Evolutionary conservation across 768 basidiomycete species (phyloP).

Genomic region (Hygrophorus russula): DNA sequence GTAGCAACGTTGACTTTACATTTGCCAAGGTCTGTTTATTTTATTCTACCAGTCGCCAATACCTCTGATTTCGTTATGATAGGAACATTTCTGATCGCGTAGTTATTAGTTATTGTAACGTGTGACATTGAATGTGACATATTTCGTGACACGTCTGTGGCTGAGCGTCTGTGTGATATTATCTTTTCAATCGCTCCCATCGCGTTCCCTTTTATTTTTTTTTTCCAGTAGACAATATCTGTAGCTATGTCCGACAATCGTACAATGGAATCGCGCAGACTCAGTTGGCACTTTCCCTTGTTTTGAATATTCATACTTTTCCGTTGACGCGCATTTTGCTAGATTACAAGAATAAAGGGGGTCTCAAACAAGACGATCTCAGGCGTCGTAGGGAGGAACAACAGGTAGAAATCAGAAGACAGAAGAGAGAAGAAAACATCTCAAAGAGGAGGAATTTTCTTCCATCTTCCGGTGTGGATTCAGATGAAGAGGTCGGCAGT

Average conservation of each 20-base stretch:
- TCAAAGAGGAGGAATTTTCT: conserved; percentile 95
- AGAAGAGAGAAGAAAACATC: conserved; percentile 98
- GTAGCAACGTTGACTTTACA: conserved; percentile 52
- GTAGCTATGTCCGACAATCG: conserved; percentile 17
- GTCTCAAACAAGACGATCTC: conserved; percentile 85
- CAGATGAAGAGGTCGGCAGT: conserved; percentile 78
- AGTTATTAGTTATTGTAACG: no score
- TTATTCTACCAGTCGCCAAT: conserved; percentile 1
- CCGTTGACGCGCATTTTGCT: conserved; percentile 25
- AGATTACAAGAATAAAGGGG: conserved; percentile 91
- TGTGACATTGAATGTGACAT: background rate
- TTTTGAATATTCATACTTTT: conserved; percentile 19
- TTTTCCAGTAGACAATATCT: no score
- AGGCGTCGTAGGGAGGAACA: conserved; percentile 95
- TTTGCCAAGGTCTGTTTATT: conserved; percentile 57
- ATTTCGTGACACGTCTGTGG: no score
- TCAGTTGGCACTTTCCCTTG: conserved; percentile 35
- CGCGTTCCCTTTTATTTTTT: no score
- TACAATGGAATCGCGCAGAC: conserved; percentile 65
- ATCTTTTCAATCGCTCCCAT: no score
- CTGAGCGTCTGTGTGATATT: no score
- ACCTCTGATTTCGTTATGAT: conserved; percentile 5
- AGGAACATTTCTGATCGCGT: conserved; percentile 49
- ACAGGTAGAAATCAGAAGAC: conserved; percentile 96
- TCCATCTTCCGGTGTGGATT: conserved; percentile 62